Percentiles rank a stretch among this genome's conserved stretches.
phyloP scores from a whole-genome alignment of 345 rosid species.

The Eucalyptus curtisii region DNA sequence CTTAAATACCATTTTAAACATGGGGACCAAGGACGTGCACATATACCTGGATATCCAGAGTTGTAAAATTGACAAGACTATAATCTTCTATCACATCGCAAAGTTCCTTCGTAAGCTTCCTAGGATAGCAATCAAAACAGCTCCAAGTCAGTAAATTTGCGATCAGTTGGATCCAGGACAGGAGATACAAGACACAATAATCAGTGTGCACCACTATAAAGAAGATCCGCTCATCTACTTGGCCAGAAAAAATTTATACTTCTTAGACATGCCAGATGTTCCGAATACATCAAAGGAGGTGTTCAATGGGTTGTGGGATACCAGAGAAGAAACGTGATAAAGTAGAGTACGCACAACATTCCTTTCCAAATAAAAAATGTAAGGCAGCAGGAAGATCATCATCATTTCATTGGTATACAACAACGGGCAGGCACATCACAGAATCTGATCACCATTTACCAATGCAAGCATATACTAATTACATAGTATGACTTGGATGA shows the following conservation, averaged over 20 bases:
- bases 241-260: neutral
- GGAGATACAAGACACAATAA: neutral
- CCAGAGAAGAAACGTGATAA: neutral
- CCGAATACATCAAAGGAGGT: neutral
- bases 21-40: neutral
- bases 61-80: constrained; percentile 60
- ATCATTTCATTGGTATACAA: neutral
- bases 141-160: neutral
- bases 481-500: neutral
- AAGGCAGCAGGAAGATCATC: neutral
- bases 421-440: neutral
- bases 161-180: neutral
- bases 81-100: constrained; percentile 63
- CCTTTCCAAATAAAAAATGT: neutral
- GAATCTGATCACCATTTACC: neutral
- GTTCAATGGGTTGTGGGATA: neutral
- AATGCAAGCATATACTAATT: neutral
- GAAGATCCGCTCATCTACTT: neutral
- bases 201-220: neutral
- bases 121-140: constrained; percentile 15
- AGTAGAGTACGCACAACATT: neutral
- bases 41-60: constrained; percentile 81
- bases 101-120: constrained; percentile 77
- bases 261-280: neutral
- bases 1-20: neutral